Evolutionary conservation across 2,329 filamentous ascomycete genomes (phyloP), one percentile per base, ranked within the genome.

Genomic region (Pseudocercospora pini-densiflorae): DNA sequence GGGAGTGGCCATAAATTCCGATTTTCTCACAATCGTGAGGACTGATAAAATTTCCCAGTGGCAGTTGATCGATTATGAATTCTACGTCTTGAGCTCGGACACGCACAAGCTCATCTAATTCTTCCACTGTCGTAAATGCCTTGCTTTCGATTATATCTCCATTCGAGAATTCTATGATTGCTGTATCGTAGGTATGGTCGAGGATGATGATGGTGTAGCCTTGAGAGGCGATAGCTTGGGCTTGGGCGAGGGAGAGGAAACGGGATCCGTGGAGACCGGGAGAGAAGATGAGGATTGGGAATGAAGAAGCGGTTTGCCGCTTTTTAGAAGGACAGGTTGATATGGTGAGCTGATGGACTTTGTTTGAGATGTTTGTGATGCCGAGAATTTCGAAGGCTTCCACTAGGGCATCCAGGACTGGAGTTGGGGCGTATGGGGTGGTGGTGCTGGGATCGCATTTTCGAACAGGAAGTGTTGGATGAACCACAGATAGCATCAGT

Each of bases 171-270:
- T 85, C 80, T 5, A 86, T 78, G n/a, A 83, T 74, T 0, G 71
- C 64, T 0, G 80, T 77, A 49, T 86, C 84, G 59, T 82, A 81
- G 0, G 84, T 78, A 58, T 86, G 84, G 63, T 86, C 85, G 19
- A 87, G 74, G 0, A 82, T 74, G 12, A 85, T 74, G 1, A 86
- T 81, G 0, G 80, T 75, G 57, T 80, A 82, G 0, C 84, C 84
- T 3, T 79, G 75, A 10, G 81, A 82, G 0, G 83, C 81, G 1
- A 87, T 74, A 2, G 82, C 79, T 2, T 79, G 78, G 1, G 83
- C 81, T 66, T 82, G 77, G 5, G 78, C 79, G 2, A 74, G 77
- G 67, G 86, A 83, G 0, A 84, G 43, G 0, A 83, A 71, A 0
- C 84, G 76, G 0, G 81, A 80, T 4, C 78, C 79, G 2, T 80